Conservation (phyloP, 352 stramenopile species). For the Halophytophthora batemanensis region DNA sequence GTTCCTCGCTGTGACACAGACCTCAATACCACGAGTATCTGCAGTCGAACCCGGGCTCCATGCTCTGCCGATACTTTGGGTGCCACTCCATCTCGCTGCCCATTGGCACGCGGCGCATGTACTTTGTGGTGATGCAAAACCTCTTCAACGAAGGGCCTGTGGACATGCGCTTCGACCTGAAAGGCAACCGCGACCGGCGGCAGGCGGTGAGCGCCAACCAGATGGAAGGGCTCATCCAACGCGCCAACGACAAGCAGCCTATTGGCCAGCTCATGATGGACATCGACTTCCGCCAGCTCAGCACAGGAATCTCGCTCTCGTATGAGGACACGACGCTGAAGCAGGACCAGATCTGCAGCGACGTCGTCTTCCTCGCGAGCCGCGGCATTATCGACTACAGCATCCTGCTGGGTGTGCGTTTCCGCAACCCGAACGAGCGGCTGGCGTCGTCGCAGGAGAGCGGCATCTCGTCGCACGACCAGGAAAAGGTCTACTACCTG, state of each 20-base stretch:
- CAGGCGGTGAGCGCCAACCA: slow-evolving; percentile 61
- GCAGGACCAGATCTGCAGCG: slow-evolving; percentile 71
- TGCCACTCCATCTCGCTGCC: slow-evolving; percentile 85
- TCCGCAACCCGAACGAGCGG: slow-evolving; percentile 31
- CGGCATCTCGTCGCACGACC: slow-evolving; percentile 47
- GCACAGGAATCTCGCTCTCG: slow-evolving; percentile 50
- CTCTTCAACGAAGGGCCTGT: slow-evolving; percentile 77
- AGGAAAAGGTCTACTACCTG: slow-evolving; percentile 70
- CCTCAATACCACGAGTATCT: slow-evolving; percentile 82
- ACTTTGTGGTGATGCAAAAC: slow-evolving; percentile 89
- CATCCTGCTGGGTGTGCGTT: slow-evolving; percentile 68
- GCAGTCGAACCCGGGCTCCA: slow-evolving; percentile 65
- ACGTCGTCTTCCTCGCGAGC: slow-evolving; percentile 80
- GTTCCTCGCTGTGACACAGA: slow-evolving; percentile 17
- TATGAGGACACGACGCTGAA: slow-evolving; percentile 35
- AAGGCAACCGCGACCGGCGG: slow-evolving; percentile 74
- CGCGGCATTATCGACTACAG: slow-evolving; percentile 87
- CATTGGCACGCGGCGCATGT: slow-evolving; percentile 82
- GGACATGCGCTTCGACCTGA: slow-evolving; percentile 81
- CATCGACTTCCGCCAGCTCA: slow-evolving; percentile 84
- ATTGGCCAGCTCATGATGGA: slow-evolving; percentile 84
- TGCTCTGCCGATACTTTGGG: slow-evolving; percentile 80
- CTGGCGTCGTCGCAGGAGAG: slow-evolving; percentile 24
- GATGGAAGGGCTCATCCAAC: slow-evolving; percentile 63
- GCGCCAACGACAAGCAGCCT: slow-evolving; percentile 47